Conservation (phyloP, 805 yeast species). For the Saccharomycopsis amapae region DNA sequence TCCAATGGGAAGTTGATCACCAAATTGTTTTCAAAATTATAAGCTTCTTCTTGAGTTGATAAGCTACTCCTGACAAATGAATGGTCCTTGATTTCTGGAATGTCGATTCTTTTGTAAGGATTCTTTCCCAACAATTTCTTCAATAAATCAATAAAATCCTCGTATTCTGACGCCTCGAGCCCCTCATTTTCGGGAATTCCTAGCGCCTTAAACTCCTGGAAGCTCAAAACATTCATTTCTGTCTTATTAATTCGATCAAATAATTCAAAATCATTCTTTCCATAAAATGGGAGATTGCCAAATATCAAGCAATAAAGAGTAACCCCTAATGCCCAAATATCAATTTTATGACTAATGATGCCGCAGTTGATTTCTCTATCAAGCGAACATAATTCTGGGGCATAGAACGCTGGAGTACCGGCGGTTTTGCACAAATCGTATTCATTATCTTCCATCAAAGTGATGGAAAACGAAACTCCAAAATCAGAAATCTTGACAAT, state of each 20-base stretch:
- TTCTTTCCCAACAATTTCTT: slow-evolving; percentile 57
- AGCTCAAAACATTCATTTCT: slow-evolving; percentile 56
- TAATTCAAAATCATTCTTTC: slow-evolving; percentile 76
- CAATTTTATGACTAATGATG: slow-evolving; percentile 71
- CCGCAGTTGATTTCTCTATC: slow-evolving; percentile 30
- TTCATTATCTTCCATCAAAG: slow-evolving; percentile 46
- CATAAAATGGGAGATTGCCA: slow-evolving; percentile 86
- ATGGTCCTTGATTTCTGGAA: slow-evolving; percentile 67
- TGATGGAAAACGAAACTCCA: slow-evolving; percentile 79
- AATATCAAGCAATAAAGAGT: slow-evolving; percentile 82
- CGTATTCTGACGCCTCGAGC: slow-evolving; percentile 38
- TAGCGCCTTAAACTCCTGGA: slow-evolving; percentile 29
- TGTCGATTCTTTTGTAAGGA: slow-evolving; percentile 59
- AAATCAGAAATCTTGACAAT: slow-evolving; percentile 91
- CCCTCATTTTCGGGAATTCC: slow-evolving; percentile 25
- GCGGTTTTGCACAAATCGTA: slow-evolving; percentile 90
- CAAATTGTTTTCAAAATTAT: slow-evolving; percentile 24
- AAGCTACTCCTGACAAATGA: slow-evolving; percentile 53
- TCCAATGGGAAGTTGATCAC: neutral
- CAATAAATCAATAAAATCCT: slow-evolving; percentile 49
- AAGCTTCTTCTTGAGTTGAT: slow-evolving; percentile 24
- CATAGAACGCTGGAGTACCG: slow-evolving; percentile 95
- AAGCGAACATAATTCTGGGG: slow-evolving; percentile 83
- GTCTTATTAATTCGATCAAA: slow-evolving; percentile 73
- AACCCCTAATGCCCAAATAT: slow-evolving; percentile 97